phyloP scores from a whole-genome alignment of 208 protist species.

The Acanthamoeba royreba region DNA sequence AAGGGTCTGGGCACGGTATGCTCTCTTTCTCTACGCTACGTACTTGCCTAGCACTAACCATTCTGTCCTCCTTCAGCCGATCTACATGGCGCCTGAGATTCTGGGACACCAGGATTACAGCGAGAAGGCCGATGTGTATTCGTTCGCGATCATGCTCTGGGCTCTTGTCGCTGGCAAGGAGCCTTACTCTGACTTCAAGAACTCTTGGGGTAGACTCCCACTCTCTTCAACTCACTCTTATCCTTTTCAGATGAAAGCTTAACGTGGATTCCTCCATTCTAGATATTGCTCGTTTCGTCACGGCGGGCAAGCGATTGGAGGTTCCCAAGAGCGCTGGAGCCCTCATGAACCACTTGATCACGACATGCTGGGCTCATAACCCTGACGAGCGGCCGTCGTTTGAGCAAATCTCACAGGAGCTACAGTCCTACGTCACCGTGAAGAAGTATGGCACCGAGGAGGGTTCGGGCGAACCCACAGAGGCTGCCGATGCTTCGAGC shows the following conservation, averaged over 20 bases:
- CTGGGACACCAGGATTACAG: slow-evolving; percentile 62
- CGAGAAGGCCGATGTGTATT: slow-evolving; percentile 69
- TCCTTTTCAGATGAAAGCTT: no score
- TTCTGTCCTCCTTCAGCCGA: no score
- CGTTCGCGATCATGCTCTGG: slow-evolving; percentile 4
- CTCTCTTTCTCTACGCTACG: not conserved
- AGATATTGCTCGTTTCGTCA: slow-evolving; percentile 14
- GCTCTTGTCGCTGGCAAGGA: not conserved
- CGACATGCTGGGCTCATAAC: not conserved
- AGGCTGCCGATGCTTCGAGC: not conserved
- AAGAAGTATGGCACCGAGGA: slow-evolving; percentile 1
- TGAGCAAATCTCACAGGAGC: not conserved
- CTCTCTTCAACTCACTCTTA: no score
- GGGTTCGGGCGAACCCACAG: not conserved
- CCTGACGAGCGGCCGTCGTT: not conserved
- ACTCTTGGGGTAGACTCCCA: not conserved
- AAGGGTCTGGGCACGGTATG: slow-evolving; percentile 23
- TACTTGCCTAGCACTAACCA: no score
- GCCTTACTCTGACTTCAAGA: not conserved
- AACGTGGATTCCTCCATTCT: no score
- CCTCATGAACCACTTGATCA: not conserved
- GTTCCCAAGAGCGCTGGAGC: not conserved
- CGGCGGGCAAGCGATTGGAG: slow-evolving; percentile 22
- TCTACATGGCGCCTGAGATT: slow-evolving; percentile 68
- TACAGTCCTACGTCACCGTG: not conserved